Evolutionary conservation across 1,139 yeast genomes (phyloP).

Genomic region (Arxiozyma heterogenica): DNA sequence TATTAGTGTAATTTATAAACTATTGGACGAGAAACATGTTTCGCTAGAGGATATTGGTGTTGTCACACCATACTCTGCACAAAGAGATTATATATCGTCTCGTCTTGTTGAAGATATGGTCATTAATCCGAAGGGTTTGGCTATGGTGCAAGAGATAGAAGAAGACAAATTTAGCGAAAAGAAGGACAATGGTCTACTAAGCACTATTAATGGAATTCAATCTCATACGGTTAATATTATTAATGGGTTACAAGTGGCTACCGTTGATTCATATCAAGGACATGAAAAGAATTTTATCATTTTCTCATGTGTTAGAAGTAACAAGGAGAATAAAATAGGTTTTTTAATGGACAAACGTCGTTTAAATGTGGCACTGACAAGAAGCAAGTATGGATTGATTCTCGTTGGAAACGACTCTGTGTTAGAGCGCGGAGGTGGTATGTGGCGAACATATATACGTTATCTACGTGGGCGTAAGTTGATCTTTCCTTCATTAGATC

Average conservation of each 20-base stretch:
- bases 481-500: slow-evolving; percentile 1
- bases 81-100: slow-evolving; percentile 52
- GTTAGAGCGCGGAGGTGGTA: slow-evolving; percentile 38
- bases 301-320: slow-evolving; percentile 55
- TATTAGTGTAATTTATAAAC: slow-evolving; percentile 38
- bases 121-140: slow-evolving; percentile 47
- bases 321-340: slow-evolving; percentile 43
- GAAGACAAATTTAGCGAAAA: slow-evolving; percentile 41
- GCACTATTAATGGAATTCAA: slow-evolving; percentile 11
- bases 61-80: slow-evolving; percentile 67
- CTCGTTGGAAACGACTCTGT: slow-evolving; percentile 50
- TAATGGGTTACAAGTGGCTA: slow-evolving; percentile 59
- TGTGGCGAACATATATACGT: slow-evolving; percentile 48
- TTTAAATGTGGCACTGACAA: slow-evolving; percentile 53
- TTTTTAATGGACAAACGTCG: slow-evolving; percentile 50
- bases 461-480: slow-evolving; percentile 28
- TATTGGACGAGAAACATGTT: slow-evolving; percentile 48
- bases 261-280: slow-evolving; percentile 61
- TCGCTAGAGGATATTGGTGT: slow-evolving; percentile 47
- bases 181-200: slow-evolving; percentile 16
- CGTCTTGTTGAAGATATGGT: slow-evolving; percentile 41
- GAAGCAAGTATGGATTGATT: slow-evolving; percentile 50
- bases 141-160: slow-evolving; percentile 44
- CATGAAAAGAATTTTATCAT: slow-evolving; percentile 52
- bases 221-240: slow-evolving; percentile 46